A percentile compares a stretch with the other conserved stretches of the same genome.
These are phyloP conservation scores for Candida sanyaensis DNA, from an alignment of 1,139 yeast genomes.

Conservation along the genomic window DNA sequence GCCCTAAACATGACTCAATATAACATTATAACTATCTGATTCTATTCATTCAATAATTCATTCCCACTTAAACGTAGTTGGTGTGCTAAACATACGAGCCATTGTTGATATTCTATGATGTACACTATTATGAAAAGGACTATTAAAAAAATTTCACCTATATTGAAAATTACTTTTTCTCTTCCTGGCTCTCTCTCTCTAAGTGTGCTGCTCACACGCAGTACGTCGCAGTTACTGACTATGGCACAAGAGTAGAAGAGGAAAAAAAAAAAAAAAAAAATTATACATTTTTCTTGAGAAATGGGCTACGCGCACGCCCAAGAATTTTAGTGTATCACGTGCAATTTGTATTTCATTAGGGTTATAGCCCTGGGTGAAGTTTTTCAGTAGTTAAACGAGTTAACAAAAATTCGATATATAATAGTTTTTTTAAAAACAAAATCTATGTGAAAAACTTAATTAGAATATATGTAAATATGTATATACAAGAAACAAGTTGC, in stretches of 20 bases:
- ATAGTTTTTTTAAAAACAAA: not conserved
- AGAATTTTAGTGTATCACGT: constrained; percentile 3
- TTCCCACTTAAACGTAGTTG: not conserved
- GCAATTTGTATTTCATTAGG: constrained; percentile 1
- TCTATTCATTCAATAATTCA: not conserved
- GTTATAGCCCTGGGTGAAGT: constrained; percentile 5
- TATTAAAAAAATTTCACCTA: constrained; percentile 11
- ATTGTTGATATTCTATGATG: constrained; percentile 11
- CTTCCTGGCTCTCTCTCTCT: not conserved
- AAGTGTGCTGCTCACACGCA: not conserved
- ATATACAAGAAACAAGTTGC: constrained; percentile 3
- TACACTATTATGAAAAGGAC: constrained; percentile 6
- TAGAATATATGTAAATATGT: not conserved
- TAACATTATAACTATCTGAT: not conserved
- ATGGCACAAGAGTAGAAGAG: no score
- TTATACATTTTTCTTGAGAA: not conserved
- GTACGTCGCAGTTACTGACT: not conserved
- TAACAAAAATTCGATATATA: not conserved
- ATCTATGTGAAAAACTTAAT: not conserved
- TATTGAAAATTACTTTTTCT: constrained; percentile 9
- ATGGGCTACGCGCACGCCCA: not conserved
- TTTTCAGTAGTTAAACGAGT: no score
- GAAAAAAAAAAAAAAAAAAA: constrained; percentile 2
- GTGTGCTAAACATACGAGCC: constrained; percentile 15
- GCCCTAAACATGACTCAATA: not conserved